Conservation (phyloP, 495 filamentous ascomycete genomes). For the Penicillium lividum region DNA sequence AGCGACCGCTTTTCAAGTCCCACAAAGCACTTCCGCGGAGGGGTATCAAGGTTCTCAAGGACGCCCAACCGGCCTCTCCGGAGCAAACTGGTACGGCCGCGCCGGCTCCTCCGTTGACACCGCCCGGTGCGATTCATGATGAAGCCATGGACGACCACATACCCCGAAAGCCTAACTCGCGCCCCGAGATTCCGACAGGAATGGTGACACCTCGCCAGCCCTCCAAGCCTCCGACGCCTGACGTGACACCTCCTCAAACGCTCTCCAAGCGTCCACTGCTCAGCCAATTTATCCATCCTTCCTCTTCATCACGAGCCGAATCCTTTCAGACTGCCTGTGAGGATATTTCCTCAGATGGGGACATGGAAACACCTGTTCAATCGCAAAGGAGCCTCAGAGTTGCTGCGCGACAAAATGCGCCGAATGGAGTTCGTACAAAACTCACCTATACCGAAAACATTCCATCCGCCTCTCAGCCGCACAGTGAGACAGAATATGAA, state of each 20-base stretch:
- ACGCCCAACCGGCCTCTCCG: constrained; percentile 30
- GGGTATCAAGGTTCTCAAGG: constrained; percentile 27
- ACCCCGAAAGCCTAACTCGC: constrained; percentile 26
- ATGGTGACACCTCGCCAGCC: constrained; percentile 60
- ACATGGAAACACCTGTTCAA: constrained; percentile 52
- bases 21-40: constrained; percentile 49
- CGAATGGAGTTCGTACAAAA: constrained; percentile 13
- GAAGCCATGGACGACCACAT: constrained; percentile 25
- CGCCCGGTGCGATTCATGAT: constrained; percentile 34
- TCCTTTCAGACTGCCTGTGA: constrained; percentile 76
- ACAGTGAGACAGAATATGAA: constrained; percentile 26
- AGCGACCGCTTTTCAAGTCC: constrained; percentile 42
- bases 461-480: constrained; percentile 15
- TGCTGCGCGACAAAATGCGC: constrained; percentile 16
- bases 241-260: constrained; percentile 67
- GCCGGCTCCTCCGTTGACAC: constrained; percentile 42
- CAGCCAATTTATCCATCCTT: constrained; percentile 32
- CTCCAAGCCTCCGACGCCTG: constrained; percentile 70
- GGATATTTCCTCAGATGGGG: constrained; percentile 62
- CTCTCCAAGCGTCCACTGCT: constrained; percentile 46
- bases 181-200: constrained; percentile 27
- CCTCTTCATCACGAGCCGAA: constrained; percentile 58
- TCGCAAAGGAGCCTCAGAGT: constrained; percentile 36
- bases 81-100: constrained; percentile 29
- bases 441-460: constrained; percentile 16